Base-by-base conservation (phyloP, 352 stramenopile genomes). In the Paralagenidium karlingii region DNA sequence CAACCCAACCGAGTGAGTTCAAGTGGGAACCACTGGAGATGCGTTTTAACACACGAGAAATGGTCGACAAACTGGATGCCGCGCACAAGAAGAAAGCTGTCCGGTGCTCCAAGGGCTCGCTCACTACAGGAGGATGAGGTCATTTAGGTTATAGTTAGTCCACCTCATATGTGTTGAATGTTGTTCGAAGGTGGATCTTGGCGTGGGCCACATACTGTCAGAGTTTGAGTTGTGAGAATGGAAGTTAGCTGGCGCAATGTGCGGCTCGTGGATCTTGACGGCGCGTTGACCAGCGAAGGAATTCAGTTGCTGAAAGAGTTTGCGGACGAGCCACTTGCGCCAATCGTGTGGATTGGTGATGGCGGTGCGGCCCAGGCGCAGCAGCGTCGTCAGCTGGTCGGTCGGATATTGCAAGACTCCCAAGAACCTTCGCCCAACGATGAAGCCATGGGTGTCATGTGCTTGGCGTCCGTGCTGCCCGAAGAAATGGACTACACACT, bases 11-110 rank as follows among this genome's bases (percentile, higher is more conserved):
- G 6, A n/a, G 45, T 15, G 15, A 55, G 9, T 28, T 51, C 28
- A 80, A 76, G 40, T 89, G 71, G 75, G 69, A 63, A 22, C 69
- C 71, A 26, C 30, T 89, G 33, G 52, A 53, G 10, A 63, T 86
- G 8, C 60, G 78, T 11, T 67, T 89, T 19, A 68, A 51, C 34
- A 58, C 67, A 5, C 51, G 50, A 8, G 54, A 80, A 16, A 38
- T 84, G 4, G 46, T 84, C 28, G 45, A 63, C 34, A 53, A 69
- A 7, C 49, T 89, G 16, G 52, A 82, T n/a, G n/a, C n/a, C n/a
- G n/a, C n/a, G n/a, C n/a, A n/a, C n/a, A n/a, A n/a, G n/a, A n/a
- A n/a, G n/a, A n/a, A n/a, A n/a, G n/a, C n/a, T n/a, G n/a, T n/a
- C n/a, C n/a, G n/a, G n/a, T n/a, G n/a, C n/a, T n/a, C n/a, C n/a